Base-by-base conservation (phyloP, 1,284 basidiomycete species). In the Inonotus hispidus region DNA sequence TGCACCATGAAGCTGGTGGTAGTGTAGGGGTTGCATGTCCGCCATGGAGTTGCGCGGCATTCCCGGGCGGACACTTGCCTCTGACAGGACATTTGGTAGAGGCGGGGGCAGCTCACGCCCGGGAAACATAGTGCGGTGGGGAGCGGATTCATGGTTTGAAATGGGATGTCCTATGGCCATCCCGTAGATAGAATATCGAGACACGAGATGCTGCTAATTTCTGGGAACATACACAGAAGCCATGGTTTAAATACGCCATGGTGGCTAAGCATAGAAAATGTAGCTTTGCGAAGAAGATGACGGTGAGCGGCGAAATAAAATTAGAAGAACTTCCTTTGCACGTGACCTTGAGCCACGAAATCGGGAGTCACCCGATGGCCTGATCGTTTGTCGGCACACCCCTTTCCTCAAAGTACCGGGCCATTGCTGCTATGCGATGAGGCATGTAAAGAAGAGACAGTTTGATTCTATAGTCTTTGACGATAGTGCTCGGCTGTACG, bases 381-480 rank as follows among this genome's bases (percentile, higher is more conserved):
- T n/a, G 29, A n/a, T 52, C 50, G 25, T 52, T 27, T 27, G 50
- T 16, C 32, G 13, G 13, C 2, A n/a, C 27, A 16, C 27, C 50
- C 50, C 50, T 52, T 52, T 35, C 50, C 19, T 29, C 50, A 52
- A 27, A 23, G 50, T n/a, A 14, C 35, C 8, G 50, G 23, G 50
- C 50, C 41, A 62, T 62, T 56, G 52, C 61, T 43, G n/a, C 64
- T 82, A 83, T 0, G 79, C 84, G 21, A 90, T 90, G 71, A 84
- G 78, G 66, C 77, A 75, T 16, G 78, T 78, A 52, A 83, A 77
- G 64, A 74, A 75, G 56, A 75, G 78, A 7, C 85, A 90, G 71
- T 73, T 91, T 65, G 84, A 84, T 65, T 82, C 89, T 67, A 71
- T 93, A 58, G 67, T 90, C 3, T 93, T 92, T 66, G 90, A 93